Conservation (phyloP, 1,284 basidiomycete genomes). For the Kalmanozyma brasiliensis region DNA sequence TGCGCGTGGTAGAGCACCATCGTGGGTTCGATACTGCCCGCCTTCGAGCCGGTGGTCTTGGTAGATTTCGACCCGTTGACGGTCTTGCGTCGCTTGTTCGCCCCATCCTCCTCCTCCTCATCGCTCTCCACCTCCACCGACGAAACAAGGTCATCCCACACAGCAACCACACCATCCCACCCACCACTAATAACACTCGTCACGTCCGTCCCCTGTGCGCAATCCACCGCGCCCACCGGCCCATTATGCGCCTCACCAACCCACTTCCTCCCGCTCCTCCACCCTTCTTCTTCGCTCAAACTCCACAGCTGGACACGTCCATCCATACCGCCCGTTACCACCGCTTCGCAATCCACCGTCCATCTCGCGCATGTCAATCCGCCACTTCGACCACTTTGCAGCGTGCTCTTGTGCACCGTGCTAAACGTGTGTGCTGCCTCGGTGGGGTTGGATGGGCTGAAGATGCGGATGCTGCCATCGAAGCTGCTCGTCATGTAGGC, state of each 20-base stretch:
- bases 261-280: conserved; percentile 30
- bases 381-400: conserved; percentile 53
- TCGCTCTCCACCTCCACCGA: conserved; percentile 12
- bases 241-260: conserved; percentile 43
- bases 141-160: conserved; percentile 52
- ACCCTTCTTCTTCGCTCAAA: conserved; percentile 16
- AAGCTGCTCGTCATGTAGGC: conserved; percentile 68
- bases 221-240: conserved; percentile 48
- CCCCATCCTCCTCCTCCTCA: conserved; percentile 21
- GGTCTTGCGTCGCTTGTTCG: conserved; percentile 31
- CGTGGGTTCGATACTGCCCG: conserved; percentile 31
- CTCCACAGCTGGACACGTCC: conserved; percentile 71
- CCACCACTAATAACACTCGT: conserved; percentile 47
- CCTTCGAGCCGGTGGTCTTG: conserved; percentile 8
- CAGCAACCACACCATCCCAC: conserved; percentile 61
- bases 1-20: conserved; percentile 33
- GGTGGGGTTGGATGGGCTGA: conserved; percentile 34
- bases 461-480: conserved; percentile 64
- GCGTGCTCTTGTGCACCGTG: conserved; percentile 47
- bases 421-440: conserved; percentile 51
- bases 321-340: conserved; percentile 85
- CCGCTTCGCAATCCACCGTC: conserved; percentile 66
- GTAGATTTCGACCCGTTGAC: conserved; percentile 19
- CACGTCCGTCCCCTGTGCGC: conserved; percentile 15
- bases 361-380: conserved; percentile 79